Base-by-base conservation (phyloP, 2,329 filamentous ascomycete species). In the Penicillium hordei region DNA sequence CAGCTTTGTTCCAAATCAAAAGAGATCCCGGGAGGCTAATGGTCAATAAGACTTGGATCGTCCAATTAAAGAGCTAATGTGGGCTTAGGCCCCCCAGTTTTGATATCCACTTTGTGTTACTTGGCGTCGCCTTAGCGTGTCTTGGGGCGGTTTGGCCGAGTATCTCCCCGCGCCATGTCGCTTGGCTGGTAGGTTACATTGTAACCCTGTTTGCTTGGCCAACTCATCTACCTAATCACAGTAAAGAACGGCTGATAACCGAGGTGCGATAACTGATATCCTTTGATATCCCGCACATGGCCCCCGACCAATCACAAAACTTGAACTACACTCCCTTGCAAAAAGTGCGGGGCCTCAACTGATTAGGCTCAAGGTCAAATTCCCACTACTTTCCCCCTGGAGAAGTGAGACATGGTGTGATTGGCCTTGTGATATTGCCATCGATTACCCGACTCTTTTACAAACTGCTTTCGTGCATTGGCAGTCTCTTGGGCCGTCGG, bases 201-300 rank as follows among this genome's bases (percentile, higher is more conserved):
- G 68, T 61, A 69, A 68, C 67, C 60, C 57, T 57, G 56, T 42
- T 7, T 51, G 57, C 59, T 70, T 68, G 63, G 65, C 62, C 17
- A 40, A 19, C 8, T 17, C 21, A 8, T 13, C 13, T 15, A 29
- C 5, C 34, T 27, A 23, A 58, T 52, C 17, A 33, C 12, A 23
- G 5, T 9, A 2, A 31, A 21, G 25, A 38, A 39, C 2, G 29
- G 17, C 13, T 53, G 48, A 57, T 55, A 57, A 46, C 51, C 43
- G 54, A 62, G 55, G 58, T 55, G 52, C 58, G 48, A 45, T 17
- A 31, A 25, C 34, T 58, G 56, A 57, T 40, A 59, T 39, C 46
- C 23, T 12, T 25, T 57, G 49, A 59, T 38, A 50, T 42, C 45
- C 8, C 9, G 12, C 54, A 52, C 34, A 43, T 53, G 55, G 55